These are phyloP conservation scores for Cladophialophora psammophila DNA, from an alignment of 2,329 filamentous ascomycete species.

Conservation along the genomic window DNA sequence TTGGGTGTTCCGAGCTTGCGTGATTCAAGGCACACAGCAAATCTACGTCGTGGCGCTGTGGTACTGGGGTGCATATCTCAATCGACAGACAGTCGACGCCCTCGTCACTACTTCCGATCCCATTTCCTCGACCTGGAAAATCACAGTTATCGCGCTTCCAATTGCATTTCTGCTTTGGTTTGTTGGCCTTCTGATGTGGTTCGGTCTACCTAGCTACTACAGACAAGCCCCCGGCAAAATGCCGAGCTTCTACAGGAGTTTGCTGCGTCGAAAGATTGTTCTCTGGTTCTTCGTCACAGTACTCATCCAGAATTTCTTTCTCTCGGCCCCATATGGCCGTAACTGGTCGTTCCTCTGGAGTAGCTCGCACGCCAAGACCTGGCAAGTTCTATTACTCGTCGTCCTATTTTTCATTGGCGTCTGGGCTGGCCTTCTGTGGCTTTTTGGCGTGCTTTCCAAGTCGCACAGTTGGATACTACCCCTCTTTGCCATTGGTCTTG, in stretches of 20 bases:
- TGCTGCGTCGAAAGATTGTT: conserved; percentile 69
- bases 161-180: conserved; percentile 65
- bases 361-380: conserved; percentile 62
- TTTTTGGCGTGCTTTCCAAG: conserved; percentile 63
- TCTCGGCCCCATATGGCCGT: conserved; percentile 70
- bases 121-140: conserved; percentile 54
- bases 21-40: conserved; percentile 72
- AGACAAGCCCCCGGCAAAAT: conserved; percentile 69
- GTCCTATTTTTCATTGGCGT: conserved; percentile 60
- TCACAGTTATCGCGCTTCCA: conserved; percentile 64
- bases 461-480: conserved; percentile 72
- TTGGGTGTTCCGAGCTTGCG: conserved; percentile 72
- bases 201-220: conserved; percentile 72
- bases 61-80: conserved; percentile 70
- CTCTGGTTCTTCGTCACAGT: conserved; percentile 72
- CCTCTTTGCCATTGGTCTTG: conserved; percentile 71
- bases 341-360: conserved; percentile 72
- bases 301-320: conserved; percentile 71
- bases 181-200: conserved; percentile 62
- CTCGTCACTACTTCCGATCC: conserved; percentile 44
- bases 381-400: conserved; percentile 63
- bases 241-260: conserved; percentile 69
- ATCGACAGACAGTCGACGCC: conserved; percentile 54
- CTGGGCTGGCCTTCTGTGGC: conserved; percentile 62
- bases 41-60: conserved; percentile 70